Conservation (phyloP, 345 rosid species). For the Populus nigra region DNA sequence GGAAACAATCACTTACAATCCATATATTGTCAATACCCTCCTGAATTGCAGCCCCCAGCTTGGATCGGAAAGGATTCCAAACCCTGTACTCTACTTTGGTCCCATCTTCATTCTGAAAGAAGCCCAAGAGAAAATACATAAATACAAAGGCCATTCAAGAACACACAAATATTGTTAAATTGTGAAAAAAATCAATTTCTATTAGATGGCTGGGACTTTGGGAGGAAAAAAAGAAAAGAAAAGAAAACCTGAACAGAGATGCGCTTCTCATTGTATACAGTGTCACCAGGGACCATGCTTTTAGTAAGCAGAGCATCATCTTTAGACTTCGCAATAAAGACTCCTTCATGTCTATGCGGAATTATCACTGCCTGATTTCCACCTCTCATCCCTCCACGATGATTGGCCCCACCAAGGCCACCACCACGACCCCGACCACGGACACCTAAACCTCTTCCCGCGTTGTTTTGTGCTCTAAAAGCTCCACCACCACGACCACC, state of each 20-base stretch:
- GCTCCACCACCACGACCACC: conserved; percentile 39
- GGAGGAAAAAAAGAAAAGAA: neutral
- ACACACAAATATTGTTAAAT: no score
- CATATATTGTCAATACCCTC: conserved; percentile 97
- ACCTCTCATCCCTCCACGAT: conserved; percentile 80
- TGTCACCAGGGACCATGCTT: conserved; percentile 85
- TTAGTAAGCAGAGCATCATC: conserved; percentile 90
- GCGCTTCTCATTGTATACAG: conserved; percentile 91
- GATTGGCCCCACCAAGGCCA: conserved; percentile 46
- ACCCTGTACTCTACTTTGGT: conserved; percentile 85
- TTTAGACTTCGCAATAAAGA: conserved; percentile 83
- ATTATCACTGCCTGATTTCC: conserved; percentile 76
- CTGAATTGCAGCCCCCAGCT: conserved; percentile 88
- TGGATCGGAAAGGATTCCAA: conserved; percentile 97
- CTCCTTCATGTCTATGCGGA: conserved; percentile 86
- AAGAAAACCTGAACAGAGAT: conserved; percentile 65
- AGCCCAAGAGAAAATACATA: neutral
- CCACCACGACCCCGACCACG: conserved; percentile 44
- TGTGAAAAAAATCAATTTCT: no score
- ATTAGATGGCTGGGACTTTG: no score
- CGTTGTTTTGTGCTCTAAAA: conserved; percentile 2
- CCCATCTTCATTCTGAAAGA: conserved; percentile 75
- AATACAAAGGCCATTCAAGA: neutral
- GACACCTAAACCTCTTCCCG: conserved; percentile 41
- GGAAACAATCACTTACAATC: conserved; percentile 54